Evolutionary conservation across 768 basidiomycete genomes (phyloP), one percentile per base, ranked within the genome.

Genomic region (Mycena alexandri): DNA sequence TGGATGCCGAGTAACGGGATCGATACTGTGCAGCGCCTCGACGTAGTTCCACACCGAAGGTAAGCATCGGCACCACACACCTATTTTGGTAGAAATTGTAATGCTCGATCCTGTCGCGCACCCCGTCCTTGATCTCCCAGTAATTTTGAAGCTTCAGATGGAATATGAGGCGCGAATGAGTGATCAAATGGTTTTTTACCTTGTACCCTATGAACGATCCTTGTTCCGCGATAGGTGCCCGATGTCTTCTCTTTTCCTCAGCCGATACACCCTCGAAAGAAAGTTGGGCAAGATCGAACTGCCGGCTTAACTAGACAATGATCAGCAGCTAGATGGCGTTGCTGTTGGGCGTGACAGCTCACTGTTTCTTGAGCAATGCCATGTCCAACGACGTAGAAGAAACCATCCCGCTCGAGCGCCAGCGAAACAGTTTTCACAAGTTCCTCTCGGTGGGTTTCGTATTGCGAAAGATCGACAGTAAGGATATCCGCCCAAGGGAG

Each of bases 121-220:
- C 76, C 16, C 78, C 79, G 57, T 79, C 75, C 47, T 78, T 79
- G 57, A 80, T 79, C 58, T 79, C 78, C 78, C 77, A 78, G 48
- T 75, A 78, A 43, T 76, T 79, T 61, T 77, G 76, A 5, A 79
- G 73, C 78, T 77, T 34, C n/a, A 51, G 34, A 43, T n/a, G 38
- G 38, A 14, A 38, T 38, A 11, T 60, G 48, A 25, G 50, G 24
- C 17, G 11, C 44, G 36, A 19, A 44, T 13, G 25, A 12, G 24
- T 14, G 29, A 29, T 29, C 6, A 29, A 6, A 36, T 10, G 46
- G 46, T 19, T 12, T 24, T 69, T 17, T 29, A 78, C 78, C 65
- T 80, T 80, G 69, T 80, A 79, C 17, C 79, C 78, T 29, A 75
- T 77, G 53, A 78, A 79, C 1, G 77, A 75, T n/a, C 78, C 79